These are phyloP conservation scores for Talaromyces atroroseus DNA, from an alignment of 2,329 filamentous ascomycete species.

Conservation along the genomic window DNA sequence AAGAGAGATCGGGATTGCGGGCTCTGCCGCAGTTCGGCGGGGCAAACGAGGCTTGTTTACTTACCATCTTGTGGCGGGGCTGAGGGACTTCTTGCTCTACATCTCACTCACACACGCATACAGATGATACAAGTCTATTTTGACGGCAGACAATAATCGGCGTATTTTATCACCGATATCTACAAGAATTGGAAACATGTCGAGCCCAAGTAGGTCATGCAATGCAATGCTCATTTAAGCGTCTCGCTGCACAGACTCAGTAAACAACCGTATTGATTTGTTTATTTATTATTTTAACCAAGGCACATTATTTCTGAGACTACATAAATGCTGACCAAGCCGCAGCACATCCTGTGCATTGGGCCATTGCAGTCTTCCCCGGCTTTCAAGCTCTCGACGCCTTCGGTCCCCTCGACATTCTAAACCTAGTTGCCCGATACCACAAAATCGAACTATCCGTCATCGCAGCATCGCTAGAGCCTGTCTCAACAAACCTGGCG, in stretches of 20 bases:
- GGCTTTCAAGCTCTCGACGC: slow-evolving; percentile 13
- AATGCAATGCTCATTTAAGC: background rate
- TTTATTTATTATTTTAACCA: background rate
- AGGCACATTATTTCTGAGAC: background rate
- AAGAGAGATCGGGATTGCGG: no score
- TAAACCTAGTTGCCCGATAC: slow-evolving; percentile 8
- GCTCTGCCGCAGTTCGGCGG: no score
- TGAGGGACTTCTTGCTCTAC: no score
- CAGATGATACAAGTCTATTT: no score
- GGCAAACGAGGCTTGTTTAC: no score
- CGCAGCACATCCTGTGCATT: slow-evolving; percentile 7
- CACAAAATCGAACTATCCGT: slow-evolving; percentile 11
- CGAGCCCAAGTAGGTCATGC: background rate
- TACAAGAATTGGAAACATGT: background rate
- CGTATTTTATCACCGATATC: no score
- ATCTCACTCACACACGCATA: no score
- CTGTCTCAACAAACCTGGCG: slow-evolving; percentile 8
- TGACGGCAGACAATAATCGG: no score
- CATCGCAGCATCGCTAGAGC: slow-evolving; percentile 10
- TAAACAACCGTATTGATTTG: background rate
- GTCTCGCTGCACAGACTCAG: background rate
- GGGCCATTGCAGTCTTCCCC: slow-evolving; percentile 9
- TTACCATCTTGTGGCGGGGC: no score
- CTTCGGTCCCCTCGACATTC: slow-evolving; percentile 9
- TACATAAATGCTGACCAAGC: background rate